Conservation (phyloP, 1,284 basidiomycete species). For the Trichosporon sp. region DNA sequence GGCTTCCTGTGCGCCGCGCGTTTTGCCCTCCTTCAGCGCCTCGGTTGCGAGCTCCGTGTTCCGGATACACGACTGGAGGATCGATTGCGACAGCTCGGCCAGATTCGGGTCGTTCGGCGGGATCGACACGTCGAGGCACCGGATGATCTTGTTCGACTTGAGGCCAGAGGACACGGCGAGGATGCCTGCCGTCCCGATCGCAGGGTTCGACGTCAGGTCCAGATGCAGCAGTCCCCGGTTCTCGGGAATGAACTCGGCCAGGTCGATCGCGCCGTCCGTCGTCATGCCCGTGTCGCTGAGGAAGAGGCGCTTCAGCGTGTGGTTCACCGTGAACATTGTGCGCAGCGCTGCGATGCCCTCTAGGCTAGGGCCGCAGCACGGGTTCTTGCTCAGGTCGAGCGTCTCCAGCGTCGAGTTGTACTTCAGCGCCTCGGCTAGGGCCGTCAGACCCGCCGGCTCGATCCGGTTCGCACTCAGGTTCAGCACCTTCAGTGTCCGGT, state of each 20-base stretch:
- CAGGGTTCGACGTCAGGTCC: constrained; percentile 68
- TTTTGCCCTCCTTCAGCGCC: constrained; percentile 15
- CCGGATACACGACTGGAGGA: constrained; percentile 65
- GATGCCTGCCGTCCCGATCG: constrained; percentile 80
- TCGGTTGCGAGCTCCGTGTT: constrained; percentile 66
- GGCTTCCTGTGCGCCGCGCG: constrained; percentile 30
- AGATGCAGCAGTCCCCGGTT: constrained; percentile 80
- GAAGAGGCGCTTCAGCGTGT: constrained; percentile 85
- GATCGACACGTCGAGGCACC: constrained; percentile 90
- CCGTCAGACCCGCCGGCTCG: constrained; percentile 70
- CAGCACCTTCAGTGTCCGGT: constrained; percentile 86
- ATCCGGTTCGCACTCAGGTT: constrained; percentile 92
- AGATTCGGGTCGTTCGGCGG: constrained; percentile 82
- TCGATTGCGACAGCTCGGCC: constrained; percentile 55
- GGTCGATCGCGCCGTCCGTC: constrained; percentile 81
- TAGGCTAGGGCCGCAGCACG: constrained; percentile 77
- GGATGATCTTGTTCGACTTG: constrained; percentile 71
- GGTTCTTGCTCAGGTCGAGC: constrained; percentile 86
- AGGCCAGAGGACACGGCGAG: constrained; percentile 84
- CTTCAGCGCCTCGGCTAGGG: constrained; percentile 90
- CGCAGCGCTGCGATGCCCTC: constrained; percentile 85
- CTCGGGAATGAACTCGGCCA: constrained; percentile 94
- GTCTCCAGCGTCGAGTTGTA: constrained; percentile 93
- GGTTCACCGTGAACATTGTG: constrained; percentile 88
- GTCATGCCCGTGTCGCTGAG: constrained; percentile 75